Conservation (phyloP, 2,329 filamentous ascomycete species). For the Aureobasidium sp. region DNA sequence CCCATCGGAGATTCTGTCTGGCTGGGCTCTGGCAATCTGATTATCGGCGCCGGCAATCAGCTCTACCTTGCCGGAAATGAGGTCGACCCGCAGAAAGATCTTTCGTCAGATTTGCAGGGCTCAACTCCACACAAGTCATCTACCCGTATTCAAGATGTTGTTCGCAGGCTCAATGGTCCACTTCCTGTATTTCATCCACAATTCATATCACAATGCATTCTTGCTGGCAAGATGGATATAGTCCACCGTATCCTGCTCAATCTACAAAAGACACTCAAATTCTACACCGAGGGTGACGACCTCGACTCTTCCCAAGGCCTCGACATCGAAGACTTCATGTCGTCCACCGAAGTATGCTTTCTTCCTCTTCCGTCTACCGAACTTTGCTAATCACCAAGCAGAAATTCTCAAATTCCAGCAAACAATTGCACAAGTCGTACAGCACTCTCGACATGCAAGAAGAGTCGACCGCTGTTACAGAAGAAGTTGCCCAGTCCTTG, state of each 20-base stretch:
- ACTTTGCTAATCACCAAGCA: slow-evolving; percentile 18
- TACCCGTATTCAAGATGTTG: slow-evolving; percentile 70
- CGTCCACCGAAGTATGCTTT: slow-evolving; percentile 36
- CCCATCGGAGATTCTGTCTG: slow-evolving; percentile 90
- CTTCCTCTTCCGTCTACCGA: no score
- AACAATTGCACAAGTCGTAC: slow-evolving; percentile 11
- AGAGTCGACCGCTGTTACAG: slow-evolving; percentile 58
- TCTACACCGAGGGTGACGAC: slow-evolving; percentile 69
- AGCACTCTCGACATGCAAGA: slow-evolving; percentile 36
- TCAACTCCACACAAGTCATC: slow-evolving; percentile 40
- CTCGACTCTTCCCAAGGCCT: slow-evolving; percentile 69
- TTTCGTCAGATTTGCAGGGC: slow-evolving; percentile 48
- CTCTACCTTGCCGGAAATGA: slow-evolving; percentile 74
- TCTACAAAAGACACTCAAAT: slow-evolving; percentile 70
- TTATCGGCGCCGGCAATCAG: slow-evolving; percentile 86
- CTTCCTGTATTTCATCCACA: slow-evolving; percentile 89
- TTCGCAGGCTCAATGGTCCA: slow-evolving; percentile 75
- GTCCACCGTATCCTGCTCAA: slow-evolving; percentile 66
- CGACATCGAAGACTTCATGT: slow-evolving; percentile 41
- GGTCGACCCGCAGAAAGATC: slow-evolving; percentile 55
- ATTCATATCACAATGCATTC: slow-evolving; percentile 76
- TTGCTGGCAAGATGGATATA: slow-evolving; percentile 64
- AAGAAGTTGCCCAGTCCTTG: slow-evolving; percentile 60
- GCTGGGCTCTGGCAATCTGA: slow-evolving; percentile 75
- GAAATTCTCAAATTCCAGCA: not conserved